Conservation (phyloP, 495 filamentous ascomycete genomes). For the Tuber borchii region DNA sequence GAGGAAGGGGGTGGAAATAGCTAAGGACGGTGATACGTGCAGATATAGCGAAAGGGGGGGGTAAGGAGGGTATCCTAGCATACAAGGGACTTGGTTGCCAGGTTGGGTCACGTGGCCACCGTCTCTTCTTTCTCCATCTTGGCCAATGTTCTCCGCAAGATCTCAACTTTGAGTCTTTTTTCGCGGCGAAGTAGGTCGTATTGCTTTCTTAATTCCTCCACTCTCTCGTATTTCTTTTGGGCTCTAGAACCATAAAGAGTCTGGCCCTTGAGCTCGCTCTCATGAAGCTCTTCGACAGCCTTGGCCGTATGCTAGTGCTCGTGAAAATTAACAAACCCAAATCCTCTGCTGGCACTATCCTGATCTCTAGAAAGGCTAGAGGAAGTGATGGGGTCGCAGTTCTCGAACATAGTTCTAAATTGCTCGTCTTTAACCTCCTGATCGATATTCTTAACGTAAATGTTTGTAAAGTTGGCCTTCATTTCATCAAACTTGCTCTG, state of each 20-base stretch:
- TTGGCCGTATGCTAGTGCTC: constrained; percentile 79
- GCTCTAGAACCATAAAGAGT: constrained; percentile 96
- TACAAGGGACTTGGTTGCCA: too few species aligned
- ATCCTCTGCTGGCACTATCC: constrained; percentile 91
- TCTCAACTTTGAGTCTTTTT: too few species aligned
- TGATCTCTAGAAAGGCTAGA: constrained; percentile 84
- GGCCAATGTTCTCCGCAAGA: too few species aligned
- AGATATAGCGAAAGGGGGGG: too few species aligned
- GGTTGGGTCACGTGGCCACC: too few species aligned
- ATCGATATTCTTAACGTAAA: constrained; percentile 98
- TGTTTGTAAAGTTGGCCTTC: constrained; percentile 99
- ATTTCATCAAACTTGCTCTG: constrained; percentile 99
- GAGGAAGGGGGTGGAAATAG: too few species aligned
- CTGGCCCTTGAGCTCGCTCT: constrained; percentile 83
- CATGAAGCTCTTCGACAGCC: constrained; percentile 89
- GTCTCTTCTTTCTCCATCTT: too few species aligned
- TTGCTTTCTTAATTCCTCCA: constrained; percentile 97
- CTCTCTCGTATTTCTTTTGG: constrained; percentile 99
- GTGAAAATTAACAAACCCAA: constrained; percentile 96
- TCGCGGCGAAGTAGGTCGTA: too few species aligned
- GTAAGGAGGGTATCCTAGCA: too few species aligned
- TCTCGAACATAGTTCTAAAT: constrained; percentile 87
- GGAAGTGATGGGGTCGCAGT: constrained; percentile 88
- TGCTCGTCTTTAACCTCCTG: constrained; percentile 82
- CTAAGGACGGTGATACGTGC: too few species aligned